Percentiles rank a stretch among this genome's conserved stretches.
Evolutionary conservation across 169 alveolate species (phyloP).

Genomic region (Plasmodium vinckei): DNA sequence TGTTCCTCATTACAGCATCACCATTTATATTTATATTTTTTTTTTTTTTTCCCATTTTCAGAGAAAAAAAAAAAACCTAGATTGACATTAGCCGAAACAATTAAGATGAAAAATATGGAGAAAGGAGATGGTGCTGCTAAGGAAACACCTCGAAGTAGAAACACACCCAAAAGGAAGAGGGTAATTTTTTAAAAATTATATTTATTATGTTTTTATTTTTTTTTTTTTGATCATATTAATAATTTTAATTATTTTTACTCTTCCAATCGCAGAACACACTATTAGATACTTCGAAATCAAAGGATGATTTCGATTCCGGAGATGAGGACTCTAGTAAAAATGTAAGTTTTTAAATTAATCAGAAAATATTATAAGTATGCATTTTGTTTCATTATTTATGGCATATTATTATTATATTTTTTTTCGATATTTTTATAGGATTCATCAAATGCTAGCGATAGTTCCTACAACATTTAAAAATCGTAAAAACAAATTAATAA

Average conservation of each 20-base stretch:
- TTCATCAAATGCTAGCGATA: conserved; percentile 64
- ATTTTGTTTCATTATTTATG: neutral
- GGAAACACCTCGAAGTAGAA: conserved; percentile 9
- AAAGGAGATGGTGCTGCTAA: conserved; percentile 4
- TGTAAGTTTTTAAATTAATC: conserved; percentile 16
- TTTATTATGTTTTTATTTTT: neutral
- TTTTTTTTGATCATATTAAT: neutral
- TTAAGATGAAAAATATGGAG: conserved; percentile 43
- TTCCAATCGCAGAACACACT: conserved; percentile 23
- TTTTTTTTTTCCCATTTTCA: neutral
- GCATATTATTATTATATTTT: conserved; percentile 7
- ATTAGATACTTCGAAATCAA: conserved; percentile 42
- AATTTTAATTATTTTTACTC: neutral
- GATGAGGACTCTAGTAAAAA: conserved; percentile 33
- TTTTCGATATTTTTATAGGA: conserved; percentile 11
- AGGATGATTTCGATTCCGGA: conserved; percentile 9
- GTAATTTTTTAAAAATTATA: conserved; percentile 11
- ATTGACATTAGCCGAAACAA: conserved; percentile 50
- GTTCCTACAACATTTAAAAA: conserved; percentile 51
- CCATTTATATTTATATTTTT: neutral
- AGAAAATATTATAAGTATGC: neutral
- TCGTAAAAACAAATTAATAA: too few species aligned
- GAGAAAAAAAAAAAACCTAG: conserved; percentile 72
- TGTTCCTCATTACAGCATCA: neutral
- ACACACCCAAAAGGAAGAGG: conserved; percentile 28